phyloP scores from a whole-genome alignment of 2,329 filamentous ascomycete genomes.

The Chaetomium sp. region DNA sequence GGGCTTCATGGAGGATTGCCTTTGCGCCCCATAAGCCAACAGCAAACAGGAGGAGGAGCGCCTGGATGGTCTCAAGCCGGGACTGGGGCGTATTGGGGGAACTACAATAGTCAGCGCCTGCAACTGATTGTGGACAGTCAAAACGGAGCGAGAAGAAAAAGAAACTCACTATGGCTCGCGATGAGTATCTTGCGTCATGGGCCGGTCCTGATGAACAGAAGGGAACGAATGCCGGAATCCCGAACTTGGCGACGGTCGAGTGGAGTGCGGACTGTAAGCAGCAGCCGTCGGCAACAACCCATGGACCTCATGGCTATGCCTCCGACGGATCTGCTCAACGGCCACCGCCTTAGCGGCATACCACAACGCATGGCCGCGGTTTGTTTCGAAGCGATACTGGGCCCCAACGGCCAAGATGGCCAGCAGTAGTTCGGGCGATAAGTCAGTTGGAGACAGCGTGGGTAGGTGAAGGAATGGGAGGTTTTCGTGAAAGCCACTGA shows the following conservation, averaged over 20 bases:
- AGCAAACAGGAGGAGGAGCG: slow-evolving; percentile 54
- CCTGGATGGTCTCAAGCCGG: slow-evolving; percentile 58
- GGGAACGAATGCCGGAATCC: slow-evolving; percentile 54
- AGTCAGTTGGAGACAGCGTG: slow-evolving; percentile 56
- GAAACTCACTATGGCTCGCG: slow-evolving; percentile 53
- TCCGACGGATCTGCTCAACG: slow-evolving; percentile 51
- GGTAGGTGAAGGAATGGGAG: slow-evolving; percentile 61
- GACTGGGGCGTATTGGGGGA: slow-evolving; percentile 54
- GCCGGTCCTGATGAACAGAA: slow-evolving; percentile 50
- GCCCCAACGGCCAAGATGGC: slow-evolving; percentile 63
- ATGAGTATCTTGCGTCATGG: slow-evolving; percentile 52
- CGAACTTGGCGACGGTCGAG: slow-evolving; percentile 50
- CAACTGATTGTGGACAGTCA: not conserved
- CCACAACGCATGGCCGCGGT: slow-evolving; percentile 54
- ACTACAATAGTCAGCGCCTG: slow-evolving; percentile 28
- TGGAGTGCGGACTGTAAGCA: slow-evolving; percentile 55
- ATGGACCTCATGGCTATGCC: slow-evolving; percentile 51
- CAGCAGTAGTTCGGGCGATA: slow-evolving; percentile 61
- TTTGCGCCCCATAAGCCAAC: slow-evolving; percentile 57
- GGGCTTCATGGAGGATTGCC: slow-evolving; percentile 51
- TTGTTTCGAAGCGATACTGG: slow-evolving; percentile 57
- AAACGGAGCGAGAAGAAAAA: too few species aligned
- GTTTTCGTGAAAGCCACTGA: slow-evolving; percentile 57
- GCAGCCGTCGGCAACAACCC: slow-evolving; percentile 50
- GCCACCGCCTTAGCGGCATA: slow-evolving; percentile 54